phyloP scores from a whole-genome alignment of 2,329 filamentous ascomycete species.

The Talaromyces sp. region DNA sequence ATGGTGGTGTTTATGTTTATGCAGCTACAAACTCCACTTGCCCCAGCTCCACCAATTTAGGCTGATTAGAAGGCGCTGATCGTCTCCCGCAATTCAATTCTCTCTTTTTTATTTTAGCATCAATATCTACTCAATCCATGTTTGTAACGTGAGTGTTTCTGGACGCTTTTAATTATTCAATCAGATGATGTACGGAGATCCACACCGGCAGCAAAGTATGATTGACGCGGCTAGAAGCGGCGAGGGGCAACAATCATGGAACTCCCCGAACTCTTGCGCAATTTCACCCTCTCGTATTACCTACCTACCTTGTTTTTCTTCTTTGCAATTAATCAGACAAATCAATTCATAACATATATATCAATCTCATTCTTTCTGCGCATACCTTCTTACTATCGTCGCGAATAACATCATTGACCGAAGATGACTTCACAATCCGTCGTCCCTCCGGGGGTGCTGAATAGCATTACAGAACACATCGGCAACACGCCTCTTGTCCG shows the following conservation, averaged over 20 bases:
- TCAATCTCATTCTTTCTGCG: background rate
- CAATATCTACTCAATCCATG: too few species aligned
- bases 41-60: background rate
- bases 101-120: background rate
- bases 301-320: background rate
- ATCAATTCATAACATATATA: background rate
- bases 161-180: too few species aligned
- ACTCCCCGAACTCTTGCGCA: slow-evolving; percentile 2
- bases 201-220: background rate
- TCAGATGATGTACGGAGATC: slow-evolving; percentile 5
- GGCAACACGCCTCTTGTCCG: slow-evolving; percentile 94
- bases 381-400: background rate
- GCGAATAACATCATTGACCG: background rate
- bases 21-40: slow-evolving; percentile 7
- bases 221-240: slow-evolving; percentile 16
- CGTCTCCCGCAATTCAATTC: background rate
- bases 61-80: background rate
- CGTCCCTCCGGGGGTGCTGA: slow-evolving; percentile 57
- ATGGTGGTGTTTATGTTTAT: slow-evolving; percentile 9
- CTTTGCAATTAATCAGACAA: background rate
- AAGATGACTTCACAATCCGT: slow-evolving; percentile 32
- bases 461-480: slow-evolving; percentile 80
- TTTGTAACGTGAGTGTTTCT: too few species aligned
- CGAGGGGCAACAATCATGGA: slow-evolving; percentile 12
- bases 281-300: background rate